Evolutionary conservation across 345 rosid genomes (phyloP), one percentile per base, ranked within the genome.

Genomic region (Brassica juncea): DNA sequence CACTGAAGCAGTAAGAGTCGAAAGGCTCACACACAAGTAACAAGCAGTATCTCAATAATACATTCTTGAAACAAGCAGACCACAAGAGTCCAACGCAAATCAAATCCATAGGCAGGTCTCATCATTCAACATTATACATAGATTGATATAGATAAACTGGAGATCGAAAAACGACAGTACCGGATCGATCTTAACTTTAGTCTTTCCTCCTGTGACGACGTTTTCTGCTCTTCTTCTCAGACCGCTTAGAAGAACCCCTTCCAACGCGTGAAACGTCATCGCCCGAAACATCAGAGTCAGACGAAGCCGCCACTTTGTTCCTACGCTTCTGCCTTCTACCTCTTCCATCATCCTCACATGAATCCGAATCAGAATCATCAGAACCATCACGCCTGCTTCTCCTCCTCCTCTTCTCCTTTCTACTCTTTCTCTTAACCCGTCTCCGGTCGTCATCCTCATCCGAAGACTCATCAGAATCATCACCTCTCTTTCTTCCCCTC

Each of bases 351-450:
- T 78, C 80, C n/a, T 82, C 80, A 34, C 77, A 78, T 0, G 75
- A 74, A 1, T 74, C 80, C 0, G 80, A 78, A 70, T 59, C 80
- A 66, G 88, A 84, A 15, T 76, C 76, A 23, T 80, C 86, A 61
- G 74, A 71, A 49, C 39, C 73, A 30, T 63, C 49, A 68, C 74
- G 82, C 7, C 76, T 73, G 80, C 86, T 85, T 78, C 86, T 86
- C 84, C 88, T 90, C 70, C 88, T 88, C 82, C 87, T 87, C 83
- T 86, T 91, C 77, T 86, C 92, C 70, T 79, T 87, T 78, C 88
- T 86, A 59, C 86, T 88, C 84, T 80, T 89, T 75, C 88, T 84
- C 32, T 85, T 73, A 58, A 68, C 79, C 6, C 37, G 67, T 80
- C 71, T 69, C 14, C 70, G 64, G 16, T 79, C 68, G 1, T 80